Base-by-base conservation (phyloP, 805 yeast species). In the Metschnikowia picachoensis region DNA sequence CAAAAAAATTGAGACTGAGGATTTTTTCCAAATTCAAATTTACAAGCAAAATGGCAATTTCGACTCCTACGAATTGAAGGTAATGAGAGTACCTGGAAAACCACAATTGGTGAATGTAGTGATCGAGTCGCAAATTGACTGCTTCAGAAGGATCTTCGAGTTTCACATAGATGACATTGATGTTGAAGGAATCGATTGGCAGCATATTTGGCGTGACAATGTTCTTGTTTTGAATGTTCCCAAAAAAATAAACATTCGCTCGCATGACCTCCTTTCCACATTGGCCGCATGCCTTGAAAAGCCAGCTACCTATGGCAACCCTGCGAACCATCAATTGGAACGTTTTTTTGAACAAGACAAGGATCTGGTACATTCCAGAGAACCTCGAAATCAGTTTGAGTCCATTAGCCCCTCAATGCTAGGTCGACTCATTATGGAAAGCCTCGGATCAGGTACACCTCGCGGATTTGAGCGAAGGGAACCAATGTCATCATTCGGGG, bases 211-310 rank as follows among this genome's bases (percentile, higher is more conserved):
- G 37, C 42, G 55, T 17, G 62, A 62, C 30, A 66, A 65, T 39
- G 61, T 65, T 12, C 64, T 69, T 53, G 66, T 65, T 9, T 62
- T 69, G 51, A 68, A 59, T 38, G 61, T 69, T 29, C 73, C 73
- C 10, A 69, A 69, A 58, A 59, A 52, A 42, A 43, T 46, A 30
- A 46, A 49, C 28, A 48, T 46, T 33, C 47, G 55, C 30, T 28
- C 46, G n/a, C 52, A 59, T 28, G 57, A 50, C 39, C 48, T 49
- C n/a, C 52, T 52, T 14, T 45, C 52, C 41, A 37, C 56, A 20
- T 36, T 53, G 20, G 44, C 52, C 8, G 42, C 53, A 25, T 45
- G 49, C 30, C 35, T 56, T 25, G 42, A n/a, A 10, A 31, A 31
- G 25, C 25, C 25, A 20, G 7, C 25, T 20, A 20, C 25, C 25